phyloP scores from a whole-genome alignment of 164 flowering plant species.

The Aristolochia contorta region DNA sequence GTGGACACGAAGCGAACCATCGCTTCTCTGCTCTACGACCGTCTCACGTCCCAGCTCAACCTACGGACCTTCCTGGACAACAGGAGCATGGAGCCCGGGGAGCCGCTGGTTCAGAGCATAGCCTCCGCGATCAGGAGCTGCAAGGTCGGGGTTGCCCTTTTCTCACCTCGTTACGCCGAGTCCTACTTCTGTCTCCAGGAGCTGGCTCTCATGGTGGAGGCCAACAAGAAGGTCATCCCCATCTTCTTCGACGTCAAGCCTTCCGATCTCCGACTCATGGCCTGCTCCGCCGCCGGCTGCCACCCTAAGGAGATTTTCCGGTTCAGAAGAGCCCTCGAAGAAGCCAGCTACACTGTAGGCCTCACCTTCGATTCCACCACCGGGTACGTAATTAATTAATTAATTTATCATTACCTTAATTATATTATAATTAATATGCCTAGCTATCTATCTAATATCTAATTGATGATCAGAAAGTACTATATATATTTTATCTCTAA shows the following conservation, averaged over 20 bases:
- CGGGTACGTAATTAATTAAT: conserved; percentile 20
- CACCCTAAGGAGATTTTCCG: conserved; percentile 17
- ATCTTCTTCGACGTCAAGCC: conserved; percentile 58
- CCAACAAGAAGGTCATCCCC: conserved; percentile 45
- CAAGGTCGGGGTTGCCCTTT: conserved; percentile 46
- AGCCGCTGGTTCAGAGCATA: conserved; percentile 34
- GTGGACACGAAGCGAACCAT: conserved; percentile 43
- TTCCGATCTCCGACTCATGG: conserved; percentile 35
- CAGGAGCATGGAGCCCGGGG: conserved; percentile 64
- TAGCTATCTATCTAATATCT: neutral
- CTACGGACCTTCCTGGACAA: conserved; percentile 44
- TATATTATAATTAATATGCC: too few species aligned
- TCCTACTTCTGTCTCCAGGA: conserved; percentile 65
- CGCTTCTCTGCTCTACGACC: conserved; percentile 39
- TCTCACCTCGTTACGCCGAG: conserved; percentile 51
- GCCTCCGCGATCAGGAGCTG: conserved; percentile 27
- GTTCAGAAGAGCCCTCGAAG: conserved; percentile 27
- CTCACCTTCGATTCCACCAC: conserved; percentile 28
- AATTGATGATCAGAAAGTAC: too few species aligned
- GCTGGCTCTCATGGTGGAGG: conserved; percentile 41
- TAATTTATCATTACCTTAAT: too few species aligned
- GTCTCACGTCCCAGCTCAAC: conserved; percentile 16
- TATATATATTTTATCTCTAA: too few species aligned
- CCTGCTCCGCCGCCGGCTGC: conserved; percentile 13
- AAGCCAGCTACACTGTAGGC: conserved; percentile 31